Conservation (phyloP, 2,329 filamentous ascomycete genomes). For the Parascedosporium putredinis region DNA sequence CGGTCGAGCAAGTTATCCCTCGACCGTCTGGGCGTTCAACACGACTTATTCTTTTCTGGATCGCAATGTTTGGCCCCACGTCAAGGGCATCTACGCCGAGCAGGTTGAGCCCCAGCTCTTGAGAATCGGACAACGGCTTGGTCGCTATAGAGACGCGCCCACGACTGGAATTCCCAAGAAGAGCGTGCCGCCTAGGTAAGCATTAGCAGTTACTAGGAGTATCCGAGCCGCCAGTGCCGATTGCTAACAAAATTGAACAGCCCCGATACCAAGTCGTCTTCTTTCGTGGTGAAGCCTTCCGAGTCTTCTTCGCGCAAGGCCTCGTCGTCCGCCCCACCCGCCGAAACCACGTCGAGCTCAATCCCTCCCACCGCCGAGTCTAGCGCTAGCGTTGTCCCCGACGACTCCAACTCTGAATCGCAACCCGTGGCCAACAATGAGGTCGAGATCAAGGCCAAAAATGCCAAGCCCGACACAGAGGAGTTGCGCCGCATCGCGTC, state of each 20-base stretch:
- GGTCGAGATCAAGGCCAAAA: not conserved
- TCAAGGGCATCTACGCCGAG: slow-evolving; percentile 72
- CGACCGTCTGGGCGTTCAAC: slow-evolving; percentile 59
- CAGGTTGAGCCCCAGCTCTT: slow-evolving; percentile 93
- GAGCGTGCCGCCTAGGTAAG: slow-evolving; percentile 21
- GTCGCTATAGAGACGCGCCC: slow-evolving; percentile 52
- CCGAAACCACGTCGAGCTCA: slow-evolving; percentile 16
- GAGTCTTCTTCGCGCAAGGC: slow-evolving; percentile 15
- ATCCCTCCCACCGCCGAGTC: slow-evolving; percentile 14
- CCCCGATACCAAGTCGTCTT: slow-evolving; percentile 22
- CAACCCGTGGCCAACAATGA: slow-evolving; percentile 29
- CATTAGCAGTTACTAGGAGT: not conserved
- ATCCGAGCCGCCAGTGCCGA: too few relatives aligned
- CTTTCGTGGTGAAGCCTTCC: slow-evolving; percentile 21
- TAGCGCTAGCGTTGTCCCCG: not conserved
- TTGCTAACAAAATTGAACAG: slow-evolving; percentile 6
- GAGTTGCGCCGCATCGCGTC: slow-evolving; percentile 48
- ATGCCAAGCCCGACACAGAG: slow-evolving; percentile 13
- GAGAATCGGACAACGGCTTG: slow-evolving; percentile 82
- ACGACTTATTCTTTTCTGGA: slow-evolving; percentile 62
- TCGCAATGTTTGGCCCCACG: slow-evolving; percentile 67
- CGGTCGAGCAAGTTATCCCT: slow-evolving; percentile 59
- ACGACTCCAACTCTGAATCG: not conserved
- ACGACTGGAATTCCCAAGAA: slow-evolving; percentile 24
- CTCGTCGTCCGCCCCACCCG: slow-evolving; percentile 11